phyloP scores from a whole-genome alignment of 2,329 filamentous ascomycete genomes.

The Hypoxylon sp. region DNA sequence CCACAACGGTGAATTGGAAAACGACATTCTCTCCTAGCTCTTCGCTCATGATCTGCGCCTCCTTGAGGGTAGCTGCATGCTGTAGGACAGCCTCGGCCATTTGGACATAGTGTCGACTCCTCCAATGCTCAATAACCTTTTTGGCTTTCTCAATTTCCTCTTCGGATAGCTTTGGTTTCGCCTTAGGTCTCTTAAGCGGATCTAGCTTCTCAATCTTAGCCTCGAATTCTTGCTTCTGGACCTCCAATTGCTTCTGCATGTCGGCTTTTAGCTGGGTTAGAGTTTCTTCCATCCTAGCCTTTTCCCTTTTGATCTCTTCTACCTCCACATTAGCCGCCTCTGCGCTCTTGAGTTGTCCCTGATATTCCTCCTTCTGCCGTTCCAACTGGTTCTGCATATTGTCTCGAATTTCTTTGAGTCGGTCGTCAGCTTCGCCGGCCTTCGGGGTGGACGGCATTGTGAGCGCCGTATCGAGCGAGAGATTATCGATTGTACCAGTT shows the following conservation, averaged over 20 bases:
- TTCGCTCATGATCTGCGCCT: slow-evolving; percentile 98
- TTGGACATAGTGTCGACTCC: slow-evolving; percentile 85
- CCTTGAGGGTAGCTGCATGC: slow-evolving; percentile 88
- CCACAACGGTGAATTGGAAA: slow-evolving; percentile 95
- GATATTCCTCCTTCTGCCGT: slow-evolving; percentile 85
- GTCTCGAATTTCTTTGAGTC: slow-evolving; percentile 80
- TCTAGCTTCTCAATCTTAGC: slow-evolving; percentile 84
- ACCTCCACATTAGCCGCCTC: slow-evolving; percentile 83
- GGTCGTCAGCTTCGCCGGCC: slow-evolving; percentile 81
- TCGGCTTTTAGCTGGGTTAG: slow-evolving; percentile 84
- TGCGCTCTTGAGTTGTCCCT: slow-evolving; percentile 80
- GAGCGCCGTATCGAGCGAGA: slow-evolving; percentile 92
- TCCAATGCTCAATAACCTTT: slow-evolving; percentile 80
- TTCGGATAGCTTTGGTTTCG: slow-evolving; percentile 76
- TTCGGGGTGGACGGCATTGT: slow-evolving; percentile 95
- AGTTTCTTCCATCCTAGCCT: slow-evolving; percentile 85
- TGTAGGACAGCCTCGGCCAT: slow-evolving; percentile 95
- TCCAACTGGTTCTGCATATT: slow-evolving; percentile 88
- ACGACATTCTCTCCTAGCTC: slow-evolving; percentile 93
- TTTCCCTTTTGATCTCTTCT: slow-evolving; percentile 87
- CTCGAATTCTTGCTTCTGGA: slow-evolving; percentile 88
- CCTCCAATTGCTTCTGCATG: slow-evolving; percentile 87
- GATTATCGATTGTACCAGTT: slow-evolving; percentile 93
- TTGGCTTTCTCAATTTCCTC: slow-evolving; percentile 80
- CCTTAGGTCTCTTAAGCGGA: slow-evolving; percentile 72